These are phyloP conservation scores for Sporothrix brunneoviolacea DNA, from an alignment of 2,329 filamentous ascomycete species.

Conservation along the genomic window DNA sequence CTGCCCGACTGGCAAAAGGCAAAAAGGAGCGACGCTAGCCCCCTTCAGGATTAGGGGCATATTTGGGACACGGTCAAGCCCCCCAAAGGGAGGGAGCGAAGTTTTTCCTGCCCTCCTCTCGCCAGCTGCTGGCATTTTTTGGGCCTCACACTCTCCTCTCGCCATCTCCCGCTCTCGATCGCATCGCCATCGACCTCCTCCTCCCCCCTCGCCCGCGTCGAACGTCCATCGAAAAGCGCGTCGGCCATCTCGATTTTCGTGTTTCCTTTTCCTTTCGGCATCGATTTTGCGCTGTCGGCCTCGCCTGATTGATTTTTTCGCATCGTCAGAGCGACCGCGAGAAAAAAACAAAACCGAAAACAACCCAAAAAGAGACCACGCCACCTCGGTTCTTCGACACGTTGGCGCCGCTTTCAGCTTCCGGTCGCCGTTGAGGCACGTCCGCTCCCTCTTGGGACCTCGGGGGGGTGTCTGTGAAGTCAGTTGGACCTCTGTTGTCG, in stretches of 20 bases:
- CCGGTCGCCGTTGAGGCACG: slow-evolving; percentile 23
- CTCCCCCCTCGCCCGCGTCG: slow-evolving; percentile 7
- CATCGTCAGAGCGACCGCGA: neutral
- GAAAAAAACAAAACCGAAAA: neutral
- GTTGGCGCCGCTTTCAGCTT: slow-evolving; percentile 39
- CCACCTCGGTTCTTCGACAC: slow-evolving; percentile 28
- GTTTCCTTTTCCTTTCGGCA: slow-evolving; percentile 8
- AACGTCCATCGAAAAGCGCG: slow-evolving; percentile 46
- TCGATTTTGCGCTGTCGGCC: slow-evolving; percentile 17
- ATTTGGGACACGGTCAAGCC: slow-evolving; percentile 24
- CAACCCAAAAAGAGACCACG: slow-evolving; percentile 14
- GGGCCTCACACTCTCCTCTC: slow-evolving; percentile 12
- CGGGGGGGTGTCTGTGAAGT: slow-evolving; percentile 22
- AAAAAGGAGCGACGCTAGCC: slow-evolving; percentile 22
- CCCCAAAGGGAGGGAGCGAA: slow-evolving; percentile 33
- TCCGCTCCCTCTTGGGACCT: slow-evolving; percentile 31
- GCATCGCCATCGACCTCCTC: slow-evolving; percentile 26
- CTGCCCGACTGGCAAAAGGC: neutral
- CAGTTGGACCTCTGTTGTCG: neutral
- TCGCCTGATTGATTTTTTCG: neutral
- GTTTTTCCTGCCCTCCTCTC: slow-evolving; percentile 34
- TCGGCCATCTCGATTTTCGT: slow-evolving; percentile 37
- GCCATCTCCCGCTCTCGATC: slow-evolving; percentile 31
- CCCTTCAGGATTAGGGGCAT: slow-evolving; percentile 28
- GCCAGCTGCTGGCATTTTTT: slow-evolving; percentile 9